A percentile compares a stretch with the other conserved stretches of the same genome.
phyloP scores from a whole-genome alignment of 306 rosid genomes.

The Gillenia trifoliata region DNA sequence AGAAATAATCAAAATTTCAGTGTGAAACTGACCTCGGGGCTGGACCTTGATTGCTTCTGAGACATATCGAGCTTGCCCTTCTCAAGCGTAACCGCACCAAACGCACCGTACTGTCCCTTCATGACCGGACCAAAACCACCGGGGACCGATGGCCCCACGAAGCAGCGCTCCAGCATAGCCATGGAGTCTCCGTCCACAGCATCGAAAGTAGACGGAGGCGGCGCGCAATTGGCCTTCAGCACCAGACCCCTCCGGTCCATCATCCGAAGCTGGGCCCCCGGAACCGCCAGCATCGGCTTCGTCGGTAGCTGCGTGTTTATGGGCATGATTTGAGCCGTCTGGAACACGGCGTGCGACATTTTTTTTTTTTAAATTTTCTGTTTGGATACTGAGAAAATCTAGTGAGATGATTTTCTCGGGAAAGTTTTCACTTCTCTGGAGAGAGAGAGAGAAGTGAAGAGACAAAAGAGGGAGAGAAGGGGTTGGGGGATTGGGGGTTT shows the following conservation, averaged over 20 bases:
- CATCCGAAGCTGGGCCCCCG: neutral
- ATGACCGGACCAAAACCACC: conserved; percentile 38
- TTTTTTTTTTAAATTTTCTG: neutral
- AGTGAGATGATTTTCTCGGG: conserved; percentile 1
- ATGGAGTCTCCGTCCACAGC: conserved; percentile 35
- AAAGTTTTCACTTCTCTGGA: neutral
- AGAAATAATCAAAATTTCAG: neutral
- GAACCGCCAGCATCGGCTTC: conserved; percentile 27
- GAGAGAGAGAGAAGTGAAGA: conserved; percentile 35
- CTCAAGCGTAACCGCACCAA: conserved; percentile 80
- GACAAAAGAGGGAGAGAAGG: neutral
- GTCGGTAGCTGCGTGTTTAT: conserved; percentile 43
- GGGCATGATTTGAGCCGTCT: conserved; percentile 63
- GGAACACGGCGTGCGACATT: conserved; percentile 63
- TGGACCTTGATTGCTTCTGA: conserved; percentile 63
- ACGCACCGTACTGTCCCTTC: conserved; percentile 76
- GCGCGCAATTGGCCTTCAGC: conserved; percentile 32
- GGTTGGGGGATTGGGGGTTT: conserved; percentile 21
- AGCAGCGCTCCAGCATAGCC: conserved; percentile 54
- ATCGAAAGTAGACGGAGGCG: conserved; percentile 29
- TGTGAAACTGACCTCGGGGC: conserved; percentile 60
- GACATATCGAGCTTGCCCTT: conserved; percentile 72
- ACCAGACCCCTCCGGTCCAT: conserved; percentile 10
- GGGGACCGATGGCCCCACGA: conserved; percentile 32
- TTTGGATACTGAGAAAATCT: conserved; percentile 16